phyloP scores from a whole-genome alignment of 371 early-diverging fungal species.

The Coemansia sp. region DNA sequence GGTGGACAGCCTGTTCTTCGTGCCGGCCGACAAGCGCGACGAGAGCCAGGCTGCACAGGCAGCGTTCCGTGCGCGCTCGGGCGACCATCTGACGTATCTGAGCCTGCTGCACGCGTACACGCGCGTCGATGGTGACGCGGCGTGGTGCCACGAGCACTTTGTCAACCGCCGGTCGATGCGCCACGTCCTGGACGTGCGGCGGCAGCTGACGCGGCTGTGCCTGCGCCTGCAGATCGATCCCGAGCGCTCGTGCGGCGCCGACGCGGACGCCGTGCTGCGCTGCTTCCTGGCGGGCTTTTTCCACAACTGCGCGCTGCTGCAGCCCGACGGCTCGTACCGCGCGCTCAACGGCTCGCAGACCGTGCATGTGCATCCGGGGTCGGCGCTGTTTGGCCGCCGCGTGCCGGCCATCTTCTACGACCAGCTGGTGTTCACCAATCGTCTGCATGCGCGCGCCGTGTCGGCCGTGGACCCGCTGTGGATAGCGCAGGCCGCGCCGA shows the following conservation, averaged over 20 bases:
- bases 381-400: slow-evolving; percentile 78
- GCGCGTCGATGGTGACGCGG: slow-evolving; percentile 46
- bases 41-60: slow-evolving; percentile 79
- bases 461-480: slow-evolving; percentile 82
- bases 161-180: slow-evolving; percentile 81
- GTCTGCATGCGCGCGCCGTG: slow-evolving; percentile 83
- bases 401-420: slow-evolving; percentile 86
- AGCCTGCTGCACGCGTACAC: slow-evolving; percentile 78
- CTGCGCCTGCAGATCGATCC: slow-evolving; percentile 67
- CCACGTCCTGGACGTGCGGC: slow-evolving; percentile 84
- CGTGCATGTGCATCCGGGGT: slow-evolving; percentile 87
- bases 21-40: slow-evolving; percentile 85
- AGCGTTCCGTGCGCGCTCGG: slow-evolving; percentile 71
- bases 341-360: slow-evolving; percentile 72
- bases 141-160: slow-evolving; percentile 92
- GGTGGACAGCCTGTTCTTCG: slow-evolving; percentile 85
- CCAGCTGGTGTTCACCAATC: slow-evolving; percentile 89
- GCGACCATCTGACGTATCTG: slow-evolving; percentile 89
- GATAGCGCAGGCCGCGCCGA: slow-evolving; percentile 81
- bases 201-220: slow-evolving; percentile 81
- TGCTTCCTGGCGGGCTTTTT: slow-evolving; percentile 92
- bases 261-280: slow-evolving; percentile 72
- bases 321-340: slow-evolving; percentile 86
- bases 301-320: slow-evolving; percentile 82
- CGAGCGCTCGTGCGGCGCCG: slow-evolving; percentile 63